Base-by-base conservation (phyloP, 768 basidiomycete species). In the Leccinum rimulosum region DNA sequence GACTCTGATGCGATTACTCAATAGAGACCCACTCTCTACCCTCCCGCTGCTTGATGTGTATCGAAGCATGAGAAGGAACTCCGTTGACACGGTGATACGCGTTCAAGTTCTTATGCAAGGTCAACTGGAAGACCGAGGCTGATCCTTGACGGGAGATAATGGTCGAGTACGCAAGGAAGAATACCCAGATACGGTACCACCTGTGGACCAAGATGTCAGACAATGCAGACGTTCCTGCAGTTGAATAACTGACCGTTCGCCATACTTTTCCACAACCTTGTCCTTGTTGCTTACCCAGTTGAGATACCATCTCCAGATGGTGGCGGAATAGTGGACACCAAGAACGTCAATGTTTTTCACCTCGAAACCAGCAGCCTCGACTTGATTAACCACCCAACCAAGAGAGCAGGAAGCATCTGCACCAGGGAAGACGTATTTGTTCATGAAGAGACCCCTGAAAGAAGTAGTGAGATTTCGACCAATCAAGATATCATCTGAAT, bases 341-440 rank as follows among this genome's bases (percentile, higher is more conserved):
- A 98, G 86, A 38, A 98, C 96, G 61, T 99, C 97, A 56, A 96
- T 79, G 66, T 91, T 93, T 80, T 97, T 98, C 61, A 98, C 87
- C 73, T 99, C 97, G 65, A 98, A 98, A 61, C 96, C 95, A 59
- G 91, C 94, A 30, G 79, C 78, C 76, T 98, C 95, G 52, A 95
- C 85, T 78, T 92, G 81, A 61, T 77, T 82, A 60, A 99, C 82
- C 57, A 97, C 94, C 96, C 96, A 98, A 43, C 91, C 93, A 31
- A 98, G 87, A 19, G 95, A 92, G 74, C 93, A 93, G 3, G 89
- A 93, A 0, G 97, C 97, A 68, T 99, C 97, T 3, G 96, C 97
- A 70, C 96, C 96, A 49, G 97, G 96, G 88, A 99, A 99, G 71
- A 99, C 77, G 65, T 99, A 98, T 70, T 95, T 95, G 84, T 92